phyloP scores from a whole-genome alignment of 257 asterid species.

The Apocynum venetum region DNA sequence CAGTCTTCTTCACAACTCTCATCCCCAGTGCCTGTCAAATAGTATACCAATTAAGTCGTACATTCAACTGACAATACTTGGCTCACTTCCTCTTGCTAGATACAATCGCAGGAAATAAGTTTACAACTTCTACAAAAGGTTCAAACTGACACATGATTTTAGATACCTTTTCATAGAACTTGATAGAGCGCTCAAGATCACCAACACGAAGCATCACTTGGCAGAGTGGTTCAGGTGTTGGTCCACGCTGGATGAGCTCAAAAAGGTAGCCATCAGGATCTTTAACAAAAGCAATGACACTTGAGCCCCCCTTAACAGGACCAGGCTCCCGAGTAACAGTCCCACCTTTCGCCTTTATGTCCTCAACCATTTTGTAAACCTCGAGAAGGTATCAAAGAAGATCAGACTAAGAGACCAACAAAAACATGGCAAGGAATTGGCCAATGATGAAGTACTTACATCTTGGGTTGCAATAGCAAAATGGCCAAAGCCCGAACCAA shows the following conservation, averaged over 20 bases:
- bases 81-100: neutral
- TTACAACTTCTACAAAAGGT: neutral
- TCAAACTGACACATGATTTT: neutral
- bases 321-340: slow-evolving; percentile 95
- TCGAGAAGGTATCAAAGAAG: slow-evolving; percentile 19
- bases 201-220: slow-evolving; percentile 99
- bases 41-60: neutral
- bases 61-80: neutral
- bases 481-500: slow-evolving; percentile 95
- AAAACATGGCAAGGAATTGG: neutral
- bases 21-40: slow-evolving; percentile 78
- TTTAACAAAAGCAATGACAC: slow-evolving; percentile 90
- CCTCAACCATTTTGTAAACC: slow-evolving; percentile 90
- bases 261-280: slow-evolving; percentile 98
- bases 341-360: slow-evolving; percentile 87
- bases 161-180: slow-evolving; percentile 87
- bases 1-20: slow-evolving; percentile 69
- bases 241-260: slow-evolving; percentile 81
- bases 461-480: slow-evolving; percentile 91
- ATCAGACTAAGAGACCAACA: neutral
- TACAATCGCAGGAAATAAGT: neutral
- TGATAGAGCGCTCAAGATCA: slow-evolving; percentile 93
- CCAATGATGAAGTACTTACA: slow-evolving; percentile 43
- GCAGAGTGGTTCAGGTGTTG: slow-evolving; percentile 96
- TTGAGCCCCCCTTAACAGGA: slow-evolving; percentile 92